Evolutionary conservation across 2,329 filamentous ascomycete species (phyloP).

Genomic region (Botrytis hyacinthi): DNA sequence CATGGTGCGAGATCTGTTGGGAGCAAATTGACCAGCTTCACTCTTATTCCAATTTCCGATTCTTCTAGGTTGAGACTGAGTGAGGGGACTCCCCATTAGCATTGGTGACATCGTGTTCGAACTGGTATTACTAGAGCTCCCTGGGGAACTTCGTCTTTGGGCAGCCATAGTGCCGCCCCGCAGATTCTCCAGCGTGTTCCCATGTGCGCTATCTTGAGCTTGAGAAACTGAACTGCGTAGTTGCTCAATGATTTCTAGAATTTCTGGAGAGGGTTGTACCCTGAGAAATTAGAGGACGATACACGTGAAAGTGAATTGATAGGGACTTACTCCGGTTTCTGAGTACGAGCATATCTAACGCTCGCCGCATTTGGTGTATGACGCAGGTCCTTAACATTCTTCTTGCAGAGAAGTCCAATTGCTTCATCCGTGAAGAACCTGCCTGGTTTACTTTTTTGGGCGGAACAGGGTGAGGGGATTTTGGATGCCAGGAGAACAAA

Average conservation of each 20-base stretch:
- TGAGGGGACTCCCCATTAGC: no score
- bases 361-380: not conserved
- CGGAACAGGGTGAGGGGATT: not conserved
- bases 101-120: not conserved
- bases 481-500: not conserved
- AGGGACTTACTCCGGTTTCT: conserved; percentile 1
- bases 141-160: not conserved
- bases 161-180: not conserved
- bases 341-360: not conserved
- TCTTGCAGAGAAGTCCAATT: not conserved
- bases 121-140: not conserved
- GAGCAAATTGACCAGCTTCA: not conserved
- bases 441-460: not conserved
- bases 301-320: not conserved
- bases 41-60: not conserved
- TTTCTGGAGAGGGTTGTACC: not conserved
- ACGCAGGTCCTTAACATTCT: not conserved
- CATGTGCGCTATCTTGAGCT: not conserved
- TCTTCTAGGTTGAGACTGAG: not conserved
- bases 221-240: not conserved
- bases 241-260: not conserved
- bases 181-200: not conserved
- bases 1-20: not conserved
- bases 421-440: not conserved
- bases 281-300: not conserved